Evolutionary conservation across 2,329 filamentous ascomycete species (phyloP).

Genomic region (Diaporthe sp.): DNA sequence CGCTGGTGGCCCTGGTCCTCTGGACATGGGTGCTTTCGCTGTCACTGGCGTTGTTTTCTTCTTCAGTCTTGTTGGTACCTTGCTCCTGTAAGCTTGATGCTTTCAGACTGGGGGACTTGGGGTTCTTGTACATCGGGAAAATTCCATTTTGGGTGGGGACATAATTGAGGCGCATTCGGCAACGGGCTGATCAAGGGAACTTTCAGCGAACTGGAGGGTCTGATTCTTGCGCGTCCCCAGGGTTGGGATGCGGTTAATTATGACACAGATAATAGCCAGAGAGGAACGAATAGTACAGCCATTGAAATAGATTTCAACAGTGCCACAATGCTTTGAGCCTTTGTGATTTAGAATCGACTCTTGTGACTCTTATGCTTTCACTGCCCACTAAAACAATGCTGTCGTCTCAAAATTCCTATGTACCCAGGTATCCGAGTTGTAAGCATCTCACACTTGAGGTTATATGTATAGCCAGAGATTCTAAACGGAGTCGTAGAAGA

Average conservation of each 20-base stretch:
- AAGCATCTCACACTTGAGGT: no score
- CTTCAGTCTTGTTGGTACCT: conserved; percentile 54
- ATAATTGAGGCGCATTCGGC: conserved; percentile 25
- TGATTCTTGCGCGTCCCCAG: neutral
- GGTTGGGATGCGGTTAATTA: conserved; percentile 20
- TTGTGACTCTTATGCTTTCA: no score
- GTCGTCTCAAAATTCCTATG: neutral
- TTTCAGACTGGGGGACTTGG: neutral
- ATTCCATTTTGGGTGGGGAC: conserved; percentile 1
- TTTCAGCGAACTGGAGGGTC: conserved; percentile 24
- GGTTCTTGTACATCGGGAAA: neutral
- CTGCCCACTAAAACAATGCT: neutral
- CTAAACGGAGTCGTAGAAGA: no score
- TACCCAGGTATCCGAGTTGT: neutral
- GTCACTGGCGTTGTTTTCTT: conserved; percentile 51
- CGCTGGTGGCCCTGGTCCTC: conserved; percentile 47
- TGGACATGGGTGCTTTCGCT: conserved; percentile 54
- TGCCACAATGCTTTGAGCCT: neutral
- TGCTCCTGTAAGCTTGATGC: conserved; percentile 51
- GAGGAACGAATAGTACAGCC: neutral
- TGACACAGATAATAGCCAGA: conserved; percentile 17
- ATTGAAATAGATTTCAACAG: conserved; percentile 8
- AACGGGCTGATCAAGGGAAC: neutral
- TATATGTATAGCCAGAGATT: no score
- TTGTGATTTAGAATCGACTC: neutral